These are phyloP conservation scores for Ochromonas danica DNA, from an alignment of 108 stramenopile species.

Conservation along the genomic window DNA sequence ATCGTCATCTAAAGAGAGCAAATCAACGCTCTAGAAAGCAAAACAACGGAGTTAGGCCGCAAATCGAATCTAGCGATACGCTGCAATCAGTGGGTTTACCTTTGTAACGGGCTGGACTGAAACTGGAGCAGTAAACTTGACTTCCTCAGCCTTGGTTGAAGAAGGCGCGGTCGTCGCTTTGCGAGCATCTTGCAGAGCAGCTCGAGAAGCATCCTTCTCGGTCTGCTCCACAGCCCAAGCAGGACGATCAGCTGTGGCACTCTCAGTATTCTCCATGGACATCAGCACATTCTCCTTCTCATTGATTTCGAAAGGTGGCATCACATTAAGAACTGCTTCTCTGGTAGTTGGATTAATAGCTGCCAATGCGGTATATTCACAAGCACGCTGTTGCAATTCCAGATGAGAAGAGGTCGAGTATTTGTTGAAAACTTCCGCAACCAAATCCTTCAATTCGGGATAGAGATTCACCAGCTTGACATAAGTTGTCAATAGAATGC, in stretches of 20 bases:
- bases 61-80: too few species aligned
- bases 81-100: too few species aligned
- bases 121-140: too few species aligned
- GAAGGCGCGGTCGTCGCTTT: too few species aligned
- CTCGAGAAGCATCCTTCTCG: constrained; percentile 3
- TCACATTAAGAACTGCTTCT: constrained; percentile 81
- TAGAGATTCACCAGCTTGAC: constrained; percentile 92
- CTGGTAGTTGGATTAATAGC: constrained; percentile 75
- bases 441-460: constrained; percentile 68
- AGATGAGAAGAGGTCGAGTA: constrained; percentile 79
- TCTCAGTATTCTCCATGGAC: constrained; percentile 75
- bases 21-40: too few species aligned
- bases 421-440: constrained; percentile 76
- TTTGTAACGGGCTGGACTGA: too few species aligned
- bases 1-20: constrained; percentile 27
- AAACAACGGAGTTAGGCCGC: too few species aligned
- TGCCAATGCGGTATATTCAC: constrained; percentile 80
- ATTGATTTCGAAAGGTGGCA: constrained; percentile 82
- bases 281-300: constrained; percentile 73
- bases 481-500: constrained; percentile 83
- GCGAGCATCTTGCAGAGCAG: background rate
- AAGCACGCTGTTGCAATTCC: constrained; percentile 85
- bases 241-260: constrained; percentile 67
- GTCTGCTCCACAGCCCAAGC: background rate
- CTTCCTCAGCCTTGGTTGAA: too few species aligned